Conservation (phyloP, 2,329 filamentous ascomycete genomes). For the Botrytis sinoallii region DNA sequence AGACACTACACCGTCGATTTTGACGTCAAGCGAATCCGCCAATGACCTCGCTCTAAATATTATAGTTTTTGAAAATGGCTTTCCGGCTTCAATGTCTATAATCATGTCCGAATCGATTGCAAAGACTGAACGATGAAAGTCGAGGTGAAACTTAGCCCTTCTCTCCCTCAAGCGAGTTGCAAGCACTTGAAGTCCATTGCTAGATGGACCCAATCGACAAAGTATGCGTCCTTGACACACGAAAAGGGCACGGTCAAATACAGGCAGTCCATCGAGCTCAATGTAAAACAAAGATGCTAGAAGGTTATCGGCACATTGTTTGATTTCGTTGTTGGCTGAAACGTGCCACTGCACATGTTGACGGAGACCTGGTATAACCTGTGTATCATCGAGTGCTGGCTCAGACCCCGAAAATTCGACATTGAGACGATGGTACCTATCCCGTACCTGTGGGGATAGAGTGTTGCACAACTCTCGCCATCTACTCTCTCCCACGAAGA, state of each 20-base stretch:
- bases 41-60: not conserved
- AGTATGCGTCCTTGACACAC: not conserved
- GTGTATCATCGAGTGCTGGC: not conserved
- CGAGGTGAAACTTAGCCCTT: not conserved
- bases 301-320: not conserved
- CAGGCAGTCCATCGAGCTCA: not conserved
- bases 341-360: not conserved
- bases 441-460: not conserved
- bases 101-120: not conserved
- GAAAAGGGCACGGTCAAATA: not conserved
- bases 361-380: not conserved
- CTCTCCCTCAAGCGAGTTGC: not conserved
- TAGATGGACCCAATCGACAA: not conserved
- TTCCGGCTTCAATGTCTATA: not conserved
- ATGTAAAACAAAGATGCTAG: conserved; percentile 5
- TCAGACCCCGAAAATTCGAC: not conserved
- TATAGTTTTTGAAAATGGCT: not conserved
- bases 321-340: not conserved
- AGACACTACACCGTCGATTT: not conserved
- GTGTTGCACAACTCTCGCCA: not conserved
- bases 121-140: not conserved
- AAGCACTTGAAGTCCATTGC: not conserved
- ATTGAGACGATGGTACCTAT: not conserved
- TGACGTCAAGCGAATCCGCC: not conserved
- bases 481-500: not conserved